Evolutionary conservation across 2,329 filamentous ascomycete species (phyloP).

Genomic region (Cylindrodendrum hubeiense): DNA sequence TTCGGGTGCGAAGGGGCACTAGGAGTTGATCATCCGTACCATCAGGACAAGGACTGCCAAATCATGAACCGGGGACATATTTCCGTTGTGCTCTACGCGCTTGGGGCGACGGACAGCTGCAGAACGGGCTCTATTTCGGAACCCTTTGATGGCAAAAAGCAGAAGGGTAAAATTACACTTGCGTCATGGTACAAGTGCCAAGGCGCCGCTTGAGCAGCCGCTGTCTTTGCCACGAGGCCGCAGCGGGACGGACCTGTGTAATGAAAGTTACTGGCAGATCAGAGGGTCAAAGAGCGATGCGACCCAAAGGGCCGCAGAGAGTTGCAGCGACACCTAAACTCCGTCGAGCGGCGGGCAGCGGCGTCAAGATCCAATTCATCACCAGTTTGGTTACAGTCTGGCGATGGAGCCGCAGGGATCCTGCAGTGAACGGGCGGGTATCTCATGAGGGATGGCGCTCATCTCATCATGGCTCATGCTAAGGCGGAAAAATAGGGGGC

Average conservation of each 20-base stretch:
- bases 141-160: not conserved
- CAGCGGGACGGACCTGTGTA: slow-evolving; percentile 8
- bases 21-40: not conserved
- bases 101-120: not conserved
- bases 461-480: not conserved
- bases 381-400: not conserved
- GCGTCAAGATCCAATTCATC: slow-evolving; percentile 28
- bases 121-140: not conserved
- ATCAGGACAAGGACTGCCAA: not conserved
- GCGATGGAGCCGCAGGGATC: slow-evolving; percentile 4
- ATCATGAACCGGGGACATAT: not conserved
- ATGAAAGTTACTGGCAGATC: slow-evolving; percentile 1
- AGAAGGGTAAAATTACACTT: slow-evolving; percentile 10
- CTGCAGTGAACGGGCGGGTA: not conserved
- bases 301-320: not conserved
- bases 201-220: not conserved
- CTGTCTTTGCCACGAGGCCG: slow-evolving; percentile 16
- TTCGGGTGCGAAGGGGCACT: not conserved
- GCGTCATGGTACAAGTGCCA: slow-evolving; percentile 14
- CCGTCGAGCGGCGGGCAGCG: not conserved
- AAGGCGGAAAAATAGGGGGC: slow-evolving; percentile 7
- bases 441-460: slow-evolving; percentile 13
- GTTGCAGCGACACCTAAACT: not conserved
- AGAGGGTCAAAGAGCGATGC: slow-evolving; percentile 3
- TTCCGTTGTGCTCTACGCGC: slow-evolving; percentile 3